Evolutionary conservation across 257 asterid species (phyloP), one percentile per base, ranked within the genome.

Genomic region (Nicotiana knightiana): DNA sequence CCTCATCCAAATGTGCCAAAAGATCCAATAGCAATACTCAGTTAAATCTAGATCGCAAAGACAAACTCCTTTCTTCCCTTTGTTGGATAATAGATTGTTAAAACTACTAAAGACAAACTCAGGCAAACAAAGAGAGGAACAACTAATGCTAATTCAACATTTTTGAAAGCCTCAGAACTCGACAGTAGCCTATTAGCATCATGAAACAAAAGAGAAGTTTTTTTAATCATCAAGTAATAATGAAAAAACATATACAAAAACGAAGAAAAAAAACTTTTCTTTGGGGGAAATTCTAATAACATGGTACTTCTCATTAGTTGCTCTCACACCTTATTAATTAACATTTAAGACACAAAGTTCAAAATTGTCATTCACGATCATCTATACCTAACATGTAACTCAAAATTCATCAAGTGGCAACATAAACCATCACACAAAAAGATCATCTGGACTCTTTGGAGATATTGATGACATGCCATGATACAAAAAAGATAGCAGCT

Each of bases 381-480:
- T 71, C 46, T 43, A 46, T 71, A 46, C 35, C 58, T 24, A 71
- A 46, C 17, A n/a, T 70, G 61, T 46, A 28, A 24, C 61, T 71
- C 78, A 71, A 46, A 71, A 39, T 68, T 68, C 77, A 68, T n/a
- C 77, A 68, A 68, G 39, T 11, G 61, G 59, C 37, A 71, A 71
- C 59, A 70, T 24, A 71, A 57, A 58, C 37, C 7, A 63, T 16
- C 35, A 28, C 59, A 70, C 35, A 70, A 70, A 70, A 70, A 71
- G 58, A 46, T 70, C 77, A 70, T 70, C 16, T 43, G 58, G 35
- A 21, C 77, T 70, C n/a, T 9, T 43, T 39, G 77, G 77, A 70
- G 35, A 70, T 70, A 70, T n/a, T 70, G 58, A 21, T 39, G 77
- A 43, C 57, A 39, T 21, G 32, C n/a, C 55, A 39, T 39, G 33